Percentiles rank a stretch among this genome's conserved stretches.
Conservation (phyloP, 73 alveolate genomes). For the Paramecium caudatum region DNA sequence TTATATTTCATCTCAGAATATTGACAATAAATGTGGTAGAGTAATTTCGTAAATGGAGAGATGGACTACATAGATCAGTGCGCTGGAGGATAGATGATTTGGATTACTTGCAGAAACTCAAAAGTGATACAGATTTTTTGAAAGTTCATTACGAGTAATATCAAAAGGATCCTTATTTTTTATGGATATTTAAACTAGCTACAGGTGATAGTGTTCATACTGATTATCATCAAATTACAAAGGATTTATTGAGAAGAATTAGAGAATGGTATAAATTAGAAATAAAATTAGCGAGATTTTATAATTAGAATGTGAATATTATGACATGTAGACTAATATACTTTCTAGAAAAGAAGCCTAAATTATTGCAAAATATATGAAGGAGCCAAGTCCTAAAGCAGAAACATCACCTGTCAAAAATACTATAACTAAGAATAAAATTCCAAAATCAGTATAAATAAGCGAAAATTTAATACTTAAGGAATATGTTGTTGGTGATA, state of each 20-base stretch:
- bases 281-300: conserved; percentile 32
- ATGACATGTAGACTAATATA: conserved; percentile 17
- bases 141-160: neutral
- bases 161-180: conserved; percentile 18
- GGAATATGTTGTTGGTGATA: neutral
- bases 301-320: conserved; percentile 7
- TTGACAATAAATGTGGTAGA: conserved; percentile 58
- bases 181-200: conserved; percentile 21
- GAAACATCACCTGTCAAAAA: neutral
- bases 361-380: conserved; percentile 8
- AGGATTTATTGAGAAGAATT: conserved; percentile 27
- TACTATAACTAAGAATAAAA: neutral
- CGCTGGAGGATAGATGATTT: conserved; percentile 35
- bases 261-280: conserved; percentile 37
- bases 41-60: conserved; percentile 38
- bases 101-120: conserved; percentile 10
- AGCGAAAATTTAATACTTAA: neutral
- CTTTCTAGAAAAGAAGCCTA: conserved; percentile 18
- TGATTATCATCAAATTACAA: conserved; percentile 1
- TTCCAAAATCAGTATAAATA: neutral
- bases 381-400: neutral
- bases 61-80: neutral
- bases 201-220: neutral
- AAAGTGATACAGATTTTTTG: neutral
- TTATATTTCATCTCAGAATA: conserved; percentile 29